Conservation (phyloP, 257 asterid genomes). For the Haberlea rhodopensis region DNA sequence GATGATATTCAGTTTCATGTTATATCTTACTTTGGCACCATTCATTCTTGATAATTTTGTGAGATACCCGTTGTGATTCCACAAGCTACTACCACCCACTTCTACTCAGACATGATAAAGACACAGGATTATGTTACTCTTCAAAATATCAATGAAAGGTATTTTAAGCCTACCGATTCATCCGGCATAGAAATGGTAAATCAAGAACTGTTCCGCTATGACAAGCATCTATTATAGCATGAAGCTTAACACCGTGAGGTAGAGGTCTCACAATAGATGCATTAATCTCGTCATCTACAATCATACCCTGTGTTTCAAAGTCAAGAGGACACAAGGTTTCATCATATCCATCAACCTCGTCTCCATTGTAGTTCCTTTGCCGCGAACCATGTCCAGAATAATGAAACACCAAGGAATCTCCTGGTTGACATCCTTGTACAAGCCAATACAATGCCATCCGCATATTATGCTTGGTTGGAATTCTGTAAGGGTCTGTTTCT, state of each 20-base stretch:
- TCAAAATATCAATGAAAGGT: constrained; percentile 4
- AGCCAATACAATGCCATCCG: constrained; percentile 94
- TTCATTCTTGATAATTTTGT: constrained; percentile 4
- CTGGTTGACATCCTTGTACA: constrained; percentile 89
- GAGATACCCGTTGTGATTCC: constrained; percentile 17
- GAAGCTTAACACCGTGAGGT: constrained; percentile 88
- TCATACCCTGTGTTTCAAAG: constrained; percentile 94
- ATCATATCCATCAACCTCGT: constrained; percentile 92
- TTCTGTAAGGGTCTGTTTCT: constrained; percentile 79
- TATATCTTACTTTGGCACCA: constrained; percentile 5
- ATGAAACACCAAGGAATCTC: constrained; percentile 88
- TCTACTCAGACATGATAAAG: constrained; percentile 5
- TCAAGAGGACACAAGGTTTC: constrained; percentile 95
- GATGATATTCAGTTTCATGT: constrained; percentile 5
- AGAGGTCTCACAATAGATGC: constrained; percentile 82
- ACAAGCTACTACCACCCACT: constrained; percentile 14
- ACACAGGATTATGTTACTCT: constrained; percentile 15
- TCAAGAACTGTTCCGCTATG: constrained; percentile 94
- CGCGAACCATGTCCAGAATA: constrained; percentile 95
- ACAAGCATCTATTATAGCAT: constrained; percentile 86
- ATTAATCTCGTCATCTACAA: constrained; percentile 92
- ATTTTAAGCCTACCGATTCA: constrained; percentile 60
- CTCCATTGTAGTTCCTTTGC: constrained; percentile 81
- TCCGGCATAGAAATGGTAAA: constrained; percentile 82
- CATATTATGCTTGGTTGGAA: constrained; percentile 76